Base-by-base conservation (phyloP, 306 rosid genomes). In the Cicer yamashitae region DNA sequence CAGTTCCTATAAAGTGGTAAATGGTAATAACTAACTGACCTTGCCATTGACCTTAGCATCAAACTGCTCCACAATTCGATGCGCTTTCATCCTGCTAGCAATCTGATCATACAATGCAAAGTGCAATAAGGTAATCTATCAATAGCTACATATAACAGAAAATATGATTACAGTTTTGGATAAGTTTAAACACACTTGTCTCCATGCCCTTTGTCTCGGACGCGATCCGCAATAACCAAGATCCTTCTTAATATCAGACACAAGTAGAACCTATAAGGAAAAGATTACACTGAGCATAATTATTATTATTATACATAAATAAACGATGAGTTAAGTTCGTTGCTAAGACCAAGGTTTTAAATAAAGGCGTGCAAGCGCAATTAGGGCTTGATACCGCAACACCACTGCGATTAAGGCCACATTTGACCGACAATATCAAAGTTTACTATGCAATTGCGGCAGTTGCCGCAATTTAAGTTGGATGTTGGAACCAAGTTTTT, bases 1-100 rank as follows among this genome's bases (percentile, higher is more conserved):
- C 17, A 12, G 6, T 59, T 30, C 13, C 18, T 44, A 37, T 6
- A 18, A 67, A 39, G 41, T 69, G 45, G 43, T 17, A 43, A 48
- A 73, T 53, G 50, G 20, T 9, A 47, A 44, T 75, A 76, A 51
- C 71, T 61, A 73, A 89, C 98, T 66, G 62, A 92, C 98, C 96
- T 91, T 94, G 63, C 84, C 90, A 66, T 94, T 85, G 78, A 94
- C 96, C 81, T 87, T 89, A 64, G 98, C 97, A 10, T 87, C 88
- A 89, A 94, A 94, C 82, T 81, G 86, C 85, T 90, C 88, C 60
- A 88, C 90, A 22, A 87, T 73, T 53, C 72, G 38, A 64, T 86
- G 86, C 50, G 82, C 88, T 86, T 82, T 86, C 96, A 94, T 77
- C 85, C 86, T 81, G 61, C 73, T 63, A 80, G 46, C 79, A 66